Evolutionary conservation across 2,329 filamentous ascomycete species (phyloP).

Genomic region (Colletotrichum viniferum): DNA sequence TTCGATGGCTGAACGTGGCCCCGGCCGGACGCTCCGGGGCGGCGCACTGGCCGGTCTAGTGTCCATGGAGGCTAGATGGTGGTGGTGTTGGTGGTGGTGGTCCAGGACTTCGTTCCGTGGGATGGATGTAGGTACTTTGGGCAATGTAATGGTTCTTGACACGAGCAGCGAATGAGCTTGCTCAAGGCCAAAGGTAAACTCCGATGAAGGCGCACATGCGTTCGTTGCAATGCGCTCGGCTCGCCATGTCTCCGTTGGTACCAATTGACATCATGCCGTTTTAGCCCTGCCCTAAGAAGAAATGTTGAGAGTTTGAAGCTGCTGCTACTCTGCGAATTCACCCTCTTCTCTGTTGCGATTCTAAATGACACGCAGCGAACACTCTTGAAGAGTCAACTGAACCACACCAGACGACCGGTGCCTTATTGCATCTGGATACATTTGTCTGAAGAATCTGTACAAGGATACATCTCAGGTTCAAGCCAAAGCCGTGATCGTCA

Average conservation of each 20-base stretch:
- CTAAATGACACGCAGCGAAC: not conserved
- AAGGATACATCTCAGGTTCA: not conserved
- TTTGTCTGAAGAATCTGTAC: not conserved
- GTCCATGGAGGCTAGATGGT: not conserved
- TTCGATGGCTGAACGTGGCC: not conserved
- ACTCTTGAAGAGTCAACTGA: not conserved
- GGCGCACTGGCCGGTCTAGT: not conserved
- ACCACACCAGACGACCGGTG: not conserved
- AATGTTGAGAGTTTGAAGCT: not conserved
- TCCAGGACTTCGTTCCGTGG: not conserved
- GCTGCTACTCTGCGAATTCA: not conserved
- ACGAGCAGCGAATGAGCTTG: not conserved
- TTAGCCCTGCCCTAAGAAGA: not conserved
- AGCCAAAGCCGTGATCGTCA: not conserved
- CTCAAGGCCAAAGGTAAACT: not conserved
- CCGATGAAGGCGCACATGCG: constrained; percentile 3
- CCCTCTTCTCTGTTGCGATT: not conserved
- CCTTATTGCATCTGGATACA: not conserved
- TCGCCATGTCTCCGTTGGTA: constrained; percentile 7
- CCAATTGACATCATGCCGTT: constrained; percentile 6
- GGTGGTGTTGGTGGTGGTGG: not conserved
- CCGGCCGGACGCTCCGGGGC: not conserved
- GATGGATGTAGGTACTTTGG: not conserved
- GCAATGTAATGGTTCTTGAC: not conserved
- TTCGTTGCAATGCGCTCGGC: constrained; percentile 4